Evolutionary conservation across 106 monocot genomes (phyloP), one percentile per base, ranked within the genome.

Genomic region (Agapanthus africanus): DNA sequence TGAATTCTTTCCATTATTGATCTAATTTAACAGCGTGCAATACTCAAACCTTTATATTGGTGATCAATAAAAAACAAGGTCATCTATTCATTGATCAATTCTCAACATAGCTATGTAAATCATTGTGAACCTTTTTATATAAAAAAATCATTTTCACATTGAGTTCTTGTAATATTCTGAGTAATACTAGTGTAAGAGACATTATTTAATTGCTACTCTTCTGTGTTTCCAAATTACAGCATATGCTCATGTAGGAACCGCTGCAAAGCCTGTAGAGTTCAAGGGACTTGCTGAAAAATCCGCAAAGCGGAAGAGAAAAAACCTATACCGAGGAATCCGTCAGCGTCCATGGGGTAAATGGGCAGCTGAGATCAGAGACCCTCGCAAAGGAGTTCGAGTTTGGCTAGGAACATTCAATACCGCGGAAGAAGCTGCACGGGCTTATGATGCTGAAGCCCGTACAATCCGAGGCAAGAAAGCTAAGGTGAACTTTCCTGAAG

Each of bases 341-440:
- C 83, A 73, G 60, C 83, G 87, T 4, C 83, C 87, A 42, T 87
- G 87, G 87, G 87, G 87, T 14, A 87, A 87, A 47, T 87, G 87
- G 87, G 87, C 87, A 6, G 87, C 87, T 2, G 87, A 87, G 69
- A 87, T 87, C 67, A 74, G 87, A 54, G 87, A 87, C 63, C 83
- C 87, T 37, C 57, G 72, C 40, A 87, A 87, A 50, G 87, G 87
- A 25, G 80, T 76, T 25, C 77, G 87, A 36, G 83, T 87, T 14
- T 87, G 87, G 87, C 80, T 87, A 28, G 87, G 87, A 38, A 87
- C 87, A 25, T 87, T 80, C 67, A 77, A 76, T 69, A 80, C 78
- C 64, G 80, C 87, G 10, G 83, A 80, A 67, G 87, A 83, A 70
- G 87, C 87, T 51, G 87, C 87, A 0, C 63, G 83, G 37, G 87